phyloP scores from a whole-genome alignment of 1,284 basidiomycete species.

The Pseudozyma sp. region DNA sequence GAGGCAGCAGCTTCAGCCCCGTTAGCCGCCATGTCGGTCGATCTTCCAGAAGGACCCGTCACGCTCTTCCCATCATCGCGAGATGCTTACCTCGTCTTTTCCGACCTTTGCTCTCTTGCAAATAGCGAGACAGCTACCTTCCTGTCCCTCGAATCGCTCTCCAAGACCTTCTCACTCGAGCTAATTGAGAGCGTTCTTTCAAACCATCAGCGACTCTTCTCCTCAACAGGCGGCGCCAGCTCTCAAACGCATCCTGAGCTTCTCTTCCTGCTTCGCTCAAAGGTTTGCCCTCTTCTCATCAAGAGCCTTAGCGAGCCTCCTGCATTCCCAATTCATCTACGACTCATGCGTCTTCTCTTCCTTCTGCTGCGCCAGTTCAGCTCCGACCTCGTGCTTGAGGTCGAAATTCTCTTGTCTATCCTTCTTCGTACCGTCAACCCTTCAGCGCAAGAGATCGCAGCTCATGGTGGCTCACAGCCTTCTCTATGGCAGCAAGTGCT shows the following conservation, averaged over 20 bases:
- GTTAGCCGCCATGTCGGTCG: constrained; percentile 59
- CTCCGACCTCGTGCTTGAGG: constrained; percentile 72
- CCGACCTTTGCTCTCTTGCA: constrained; percentile 65
- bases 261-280: constrained; percentile 83
- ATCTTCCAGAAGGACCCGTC: constrained; percentile 57
- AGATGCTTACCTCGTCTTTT: constrained; percentile 81
- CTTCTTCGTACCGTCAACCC: constrained; percentile 53
- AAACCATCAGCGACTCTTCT: constrained; percentile 88
- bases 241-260: constrained; percentile 77
- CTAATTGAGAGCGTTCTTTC: constrained; percentile 95
- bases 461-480: constrained; percentile 36
- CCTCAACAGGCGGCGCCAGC: constrained; percentile 3
- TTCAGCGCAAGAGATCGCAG: constrained; percentile 27
- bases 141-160: constrained; percentile 83
- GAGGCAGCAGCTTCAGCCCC: constrained; percentile 63
- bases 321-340: constrained; percentile 86
- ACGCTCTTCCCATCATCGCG: constrained; percentile 80
- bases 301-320: constrained; percentile 80
- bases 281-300: constrained; percentile 88
- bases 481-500: constrained; percentile 64
- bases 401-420: constrained; percentile 67
- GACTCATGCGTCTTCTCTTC: constrained; percentile 91
- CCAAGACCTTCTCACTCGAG: constrained; percentile 93
- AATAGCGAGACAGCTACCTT: constrained; percentile 79
- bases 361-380: constrained; percentile 92